Conservation (phyloP, 73 alveolate genomes). For the Effrenium voratum region DNA sequence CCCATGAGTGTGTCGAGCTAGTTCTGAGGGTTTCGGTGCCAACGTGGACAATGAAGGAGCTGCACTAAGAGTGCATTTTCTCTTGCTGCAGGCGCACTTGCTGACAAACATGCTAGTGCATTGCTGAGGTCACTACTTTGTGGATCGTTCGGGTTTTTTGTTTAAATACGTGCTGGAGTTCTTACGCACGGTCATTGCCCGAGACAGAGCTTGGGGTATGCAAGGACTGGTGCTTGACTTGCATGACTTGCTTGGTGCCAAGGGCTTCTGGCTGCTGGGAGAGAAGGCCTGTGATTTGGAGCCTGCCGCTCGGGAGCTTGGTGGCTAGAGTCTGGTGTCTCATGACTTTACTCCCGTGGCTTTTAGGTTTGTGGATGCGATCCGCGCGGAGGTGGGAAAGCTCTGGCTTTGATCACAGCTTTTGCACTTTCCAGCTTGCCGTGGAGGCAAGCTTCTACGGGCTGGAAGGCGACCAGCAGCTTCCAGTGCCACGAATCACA, state of each 20-base stretch:
- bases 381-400: constrained; percentile 45
- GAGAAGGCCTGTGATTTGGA: constrained; percentile 82
- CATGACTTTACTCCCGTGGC: neutral
- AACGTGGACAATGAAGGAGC: constrained; percentile 72
- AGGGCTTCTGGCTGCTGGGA: constrained; percentile 93
- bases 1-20: neutral
- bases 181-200: constrained; percentile 58
- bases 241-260: neutral
- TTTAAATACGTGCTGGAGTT: constrained; percentile 61
- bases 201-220: neutral
- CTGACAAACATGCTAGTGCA: neutral
- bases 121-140: constrained; percentile 78
- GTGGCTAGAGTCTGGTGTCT: neutral
- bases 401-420: neutral
- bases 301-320: neutral
- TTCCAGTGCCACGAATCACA: constrained; percentile 86
- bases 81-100: neutral
- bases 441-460: constrained; percentile 81
- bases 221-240: neutral
- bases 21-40: constrained; percentile 41
- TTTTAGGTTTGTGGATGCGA: constrained; percentile 64
- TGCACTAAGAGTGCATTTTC: neutral
- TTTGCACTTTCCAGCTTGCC: neutral
- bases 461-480: constrained; percentile 56
- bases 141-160: constrained; percentile 84